Evolutionary conservation across 164 flowering plant genomes (phyloP), one percentile per base, ranked within the genome.

Genomic region (Vitis labrusca): DNA sequence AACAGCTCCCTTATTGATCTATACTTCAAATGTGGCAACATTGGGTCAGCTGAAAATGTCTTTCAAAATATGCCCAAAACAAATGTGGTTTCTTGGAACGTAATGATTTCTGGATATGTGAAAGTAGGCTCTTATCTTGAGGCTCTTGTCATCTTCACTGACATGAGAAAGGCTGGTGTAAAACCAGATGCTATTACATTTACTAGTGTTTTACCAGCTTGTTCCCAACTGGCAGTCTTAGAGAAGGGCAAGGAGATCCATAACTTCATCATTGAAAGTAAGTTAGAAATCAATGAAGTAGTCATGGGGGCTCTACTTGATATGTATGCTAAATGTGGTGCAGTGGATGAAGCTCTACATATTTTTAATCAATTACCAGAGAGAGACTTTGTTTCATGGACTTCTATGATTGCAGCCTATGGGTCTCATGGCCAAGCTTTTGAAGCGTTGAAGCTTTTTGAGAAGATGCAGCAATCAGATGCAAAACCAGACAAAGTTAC

Each of bases 281-380:
- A 77, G 65, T 72, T 91, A 16, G 86, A 81, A 65, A 71, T 69
- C 3, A 82, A 79, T 62, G 87, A 89, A 70, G 64, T 83, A 17
- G 88, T 89, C 60, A 82, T 86, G 90, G 86, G 86, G 53, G 90
- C 94, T 60, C 85, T 88, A 17, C 78, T 89, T 15, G 94, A 91
- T 68, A 89, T 91, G 91, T 88, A 88, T 77, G 86, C 94, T 5
- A 91, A 89, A 81, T 91, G 92, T 61, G 97, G 97, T 56, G 90
- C 86, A 3, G 81, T 89, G 51, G 80, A 82, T 57, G 89, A 85
- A 78, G 97, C 91, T 37, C 72, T 57, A 14, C 15, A 16, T 11
- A 80, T 89, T 57, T 89, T 91, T 16, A 60, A 80, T 66, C 62
- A 72, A 59, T 66, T 88, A 63, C 84, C 83, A 1, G 78, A 76